Percentiles rank a stretch among this genome's conserved stretches.
Evolutionary conservation across 352 stramenopile species (phyloP).

Genomic region (Globisporangium alternatum): DNA sequence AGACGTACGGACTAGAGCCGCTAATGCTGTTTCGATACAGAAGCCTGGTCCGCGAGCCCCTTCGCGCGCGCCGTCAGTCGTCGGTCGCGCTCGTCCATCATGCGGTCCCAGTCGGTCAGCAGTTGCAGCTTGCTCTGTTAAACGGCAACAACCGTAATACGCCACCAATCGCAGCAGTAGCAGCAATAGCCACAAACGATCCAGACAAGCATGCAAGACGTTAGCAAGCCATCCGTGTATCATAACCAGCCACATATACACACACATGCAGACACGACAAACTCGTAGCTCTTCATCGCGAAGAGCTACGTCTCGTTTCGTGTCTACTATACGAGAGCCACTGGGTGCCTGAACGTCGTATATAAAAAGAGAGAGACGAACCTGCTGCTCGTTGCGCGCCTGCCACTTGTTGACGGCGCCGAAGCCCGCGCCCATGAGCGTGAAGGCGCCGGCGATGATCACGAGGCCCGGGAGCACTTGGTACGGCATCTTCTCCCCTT

Average conservation of each 20-base stretch:
- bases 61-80: constrained; percentile 47
- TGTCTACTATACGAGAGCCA: background rate
- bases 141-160: background rate
- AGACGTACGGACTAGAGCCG: background rate
- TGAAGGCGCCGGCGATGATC: constrained; percentile 76
- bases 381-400: constrained; percentile 66
- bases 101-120: constrained; percentile 76
- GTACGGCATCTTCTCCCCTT: constrained; percentile 69
- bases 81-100: constrained; percentile 80
- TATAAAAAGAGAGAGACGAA: constrained; percentile 19
- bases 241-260: background rate
- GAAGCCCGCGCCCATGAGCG: constrained; percentile 71
- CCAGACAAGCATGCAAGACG: background rate
- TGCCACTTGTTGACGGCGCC: constrained; percentile 75
- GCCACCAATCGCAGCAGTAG: background rate
- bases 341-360: background rate
- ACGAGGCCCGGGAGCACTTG: constrained; percentile 78
- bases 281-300: background rate
- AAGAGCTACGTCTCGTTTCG: background rate
- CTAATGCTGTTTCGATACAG: constrained; percentile 14
- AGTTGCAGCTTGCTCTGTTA: constrained; percentile 71
- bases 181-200: background rate
- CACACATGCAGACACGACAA: background rate
- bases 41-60: constrained; percentile 19
- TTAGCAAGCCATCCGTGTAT: background rate